These are phyloP conservation scores for Penicillium digitatum DNA, from an alignment of 2,329 filamentous ascomycete genomes.

Conservation along the genomic window DNA sequence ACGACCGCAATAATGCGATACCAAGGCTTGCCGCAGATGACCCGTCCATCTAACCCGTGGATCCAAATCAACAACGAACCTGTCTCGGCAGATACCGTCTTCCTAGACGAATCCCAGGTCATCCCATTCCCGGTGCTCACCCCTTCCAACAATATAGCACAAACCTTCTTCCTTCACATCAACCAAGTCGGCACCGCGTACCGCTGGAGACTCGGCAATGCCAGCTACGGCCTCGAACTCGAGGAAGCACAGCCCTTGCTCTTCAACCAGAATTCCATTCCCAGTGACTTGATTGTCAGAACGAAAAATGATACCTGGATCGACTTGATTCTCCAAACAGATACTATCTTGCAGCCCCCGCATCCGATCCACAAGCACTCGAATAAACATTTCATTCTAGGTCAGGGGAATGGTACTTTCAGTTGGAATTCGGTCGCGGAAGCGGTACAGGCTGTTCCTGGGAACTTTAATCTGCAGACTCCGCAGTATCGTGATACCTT, in stretches of 20 bases:
- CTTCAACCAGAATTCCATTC: slow-evolving; percentile 28
- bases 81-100: slow-evolving; percentile 39
- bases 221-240: slow-evolving; percentile 22
- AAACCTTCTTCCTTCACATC: slow-evolving; percentile 32
- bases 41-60: slow-evolving; percentile 37
- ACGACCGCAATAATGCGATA: slow-evolving; percentile 52
- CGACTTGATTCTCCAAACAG: slow-evolving; percentile 51
- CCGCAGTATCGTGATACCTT: slow-evolving; percentile 54
- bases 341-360: slow-evolving; percentile 46
- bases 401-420: slow-evolving; percentile 50
- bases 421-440: slow-evolving; percentile 53
- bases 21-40: slow-evolving; percentile 16
- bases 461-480: slow-evolving; percentile 55
- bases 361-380: slow-evolving; percentile 66
- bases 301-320: slow-evolving; percentile 52
- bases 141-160: slow-evolving; percentile 44
- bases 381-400: slow-evolving; percentile 58
- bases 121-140: slow-evolving; percentile 49
- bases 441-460: slow-evolving; percentile 48
- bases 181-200: slow-evolving; percentile 21
- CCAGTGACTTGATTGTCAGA: slow-evolving; percentile 43
- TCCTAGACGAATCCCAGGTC: slow-evolving; percentile 45
- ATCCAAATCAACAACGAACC: slow-evolving; percentile 51
- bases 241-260: slow-evolving; percentile 25
- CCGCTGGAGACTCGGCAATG: slow-evolving; percentile 26